Base-by-base conservation (phyloP, 129 eudicot genomes). In the Flaveria brownii region DNA sequence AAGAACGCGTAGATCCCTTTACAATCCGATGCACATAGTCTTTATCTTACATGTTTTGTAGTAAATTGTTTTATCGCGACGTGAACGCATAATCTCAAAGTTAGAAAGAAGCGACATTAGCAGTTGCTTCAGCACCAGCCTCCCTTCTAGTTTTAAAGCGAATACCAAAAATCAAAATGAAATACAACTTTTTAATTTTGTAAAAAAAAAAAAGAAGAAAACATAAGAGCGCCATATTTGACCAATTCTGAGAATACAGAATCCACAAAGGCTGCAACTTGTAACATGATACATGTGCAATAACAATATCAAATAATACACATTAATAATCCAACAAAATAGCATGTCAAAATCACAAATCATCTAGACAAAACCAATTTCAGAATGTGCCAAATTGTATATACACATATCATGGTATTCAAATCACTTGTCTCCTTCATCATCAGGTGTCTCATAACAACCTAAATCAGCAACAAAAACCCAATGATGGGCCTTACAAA, bases 311-410 rank as follows among this genome's bases (percentile, higher is more conserved):
- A 66, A 64, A 33, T 41, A 68, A 68, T 75, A 63, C 79, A 75
- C 71, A 75, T 45, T 46, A 61, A 46, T 47, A 45, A 57, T 77
- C 81, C 81, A 77, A 68, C 47, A 77, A 77, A 77, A 66, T 14
- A 16, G n/a, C 45, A 67, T 7, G 45, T 42, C 18, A 26, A 14
- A 17, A 75, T 75, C 72, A 75, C 55, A 75, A 63, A 75, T 43
- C 62, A 78, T 46, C 82, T 78, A 78, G 70, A 57, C 60, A 56
- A 61, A 78, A 59, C 71, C 71, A 77, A 41, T 77, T 54, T 57
- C 69, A 77, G 68, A 77, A 77, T 9, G 20, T 18, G 69, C 30
- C 76, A 69, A 69, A 57, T 61, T 42, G 65, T 78, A 71, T 78
- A 60, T 78, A 78, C 82, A 78, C 77, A 39, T 71, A 71, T 46